Evolutionary conservation across 176 grass and related monocot species (phyloP), one percentile per base, ranked within the genome.

Genomic region (Otatea glauca): DNA sequence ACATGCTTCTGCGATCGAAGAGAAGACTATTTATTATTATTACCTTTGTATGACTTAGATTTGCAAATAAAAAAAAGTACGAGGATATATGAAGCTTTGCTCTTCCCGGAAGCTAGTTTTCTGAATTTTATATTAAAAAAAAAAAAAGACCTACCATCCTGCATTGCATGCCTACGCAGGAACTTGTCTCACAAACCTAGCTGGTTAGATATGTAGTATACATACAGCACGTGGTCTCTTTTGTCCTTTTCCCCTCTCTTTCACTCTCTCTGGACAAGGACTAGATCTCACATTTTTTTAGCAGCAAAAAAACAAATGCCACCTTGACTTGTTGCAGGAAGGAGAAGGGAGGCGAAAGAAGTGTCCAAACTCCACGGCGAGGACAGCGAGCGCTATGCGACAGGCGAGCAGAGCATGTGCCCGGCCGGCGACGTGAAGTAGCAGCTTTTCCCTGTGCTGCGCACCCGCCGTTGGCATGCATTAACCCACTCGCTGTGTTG

Each of bases 251-350:
- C n/a, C n/a, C 21, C 32, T 44, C 7, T 29, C 34, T 45, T 49
- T 35, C 47, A n/a, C n/a, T 72, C 25, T 8, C 34, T 2, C n/a
- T 42, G 35, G 21, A 60, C 37, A 60, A 60, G 35, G 21, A n/a
- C n/a, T 60, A 41, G 53, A 42, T 76, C 5, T 12, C 58, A 45
- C 42, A 10, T n/a, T 34, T 47, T 39, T 45, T 47, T 64, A 78
- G 38, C 63, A 68, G 48, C 53, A 81, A 68, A 81, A 68, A 69
- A 81, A 54, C 48, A 69, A 54, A 32, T 49, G 47, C 21, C 13
- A 42, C 9, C 38, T 82, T 42, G 66, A 32, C 67, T 14, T 25
- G 38, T 20, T n/a, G n/a, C n/a, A 71, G 35, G 37, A 51, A 5
- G 9, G 9, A 23, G 54, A 7, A 47, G 15, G 27, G 53, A 48